Evolutionary conservation across 208 protist genomes (phyloP).

Genomic region (Naegleria fowleri): DNA sequence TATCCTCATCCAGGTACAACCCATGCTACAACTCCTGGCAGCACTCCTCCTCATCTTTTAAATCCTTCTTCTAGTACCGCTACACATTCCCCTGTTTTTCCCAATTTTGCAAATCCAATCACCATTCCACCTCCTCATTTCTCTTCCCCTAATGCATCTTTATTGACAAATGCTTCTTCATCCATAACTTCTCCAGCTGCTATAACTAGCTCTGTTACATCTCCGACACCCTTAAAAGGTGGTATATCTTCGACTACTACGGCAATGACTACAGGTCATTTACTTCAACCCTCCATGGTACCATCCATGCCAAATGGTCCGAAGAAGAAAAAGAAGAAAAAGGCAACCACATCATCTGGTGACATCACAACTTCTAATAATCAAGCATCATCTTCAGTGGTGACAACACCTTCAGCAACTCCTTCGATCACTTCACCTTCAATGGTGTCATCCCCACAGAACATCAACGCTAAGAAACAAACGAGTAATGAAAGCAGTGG

Average conservation of each 20-base stretch:
- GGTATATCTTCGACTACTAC: too few species aligned
- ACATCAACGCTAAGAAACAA: not conserved
- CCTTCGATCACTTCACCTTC: too few species aligned
- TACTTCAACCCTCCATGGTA: not conserved
- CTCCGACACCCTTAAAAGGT: not conserved
- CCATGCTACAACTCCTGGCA: not conserved
- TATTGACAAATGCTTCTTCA: too few species aligned
- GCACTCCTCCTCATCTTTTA: not conserved
- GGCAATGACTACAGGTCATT: not conserved
- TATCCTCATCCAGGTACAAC: not conserved
- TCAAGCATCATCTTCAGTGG: too few species aligned
- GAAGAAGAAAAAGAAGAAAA: not conserved
- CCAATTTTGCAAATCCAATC: not conserved
- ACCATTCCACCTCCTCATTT: not conserved
- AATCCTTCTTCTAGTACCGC: not conserved
- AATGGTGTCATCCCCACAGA: too few species aligned
- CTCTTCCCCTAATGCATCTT: not conserved
- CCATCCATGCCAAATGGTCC: not conserved
- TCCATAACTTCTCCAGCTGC: not conserved
- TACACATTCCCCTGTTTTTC: not conserved
- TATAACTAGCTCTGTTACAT: not conserved
- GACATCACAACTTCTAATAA: too few species aligned
- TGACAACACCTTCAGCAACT: too few species aligned
- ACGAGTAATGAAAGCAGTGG: not conserved
- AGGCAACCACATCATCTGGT: not conserved